phyloP scores from a whole-genome alignment of 2,329 filamentous ascomycete species.

The Thielaviopsis musarum region DNA sequence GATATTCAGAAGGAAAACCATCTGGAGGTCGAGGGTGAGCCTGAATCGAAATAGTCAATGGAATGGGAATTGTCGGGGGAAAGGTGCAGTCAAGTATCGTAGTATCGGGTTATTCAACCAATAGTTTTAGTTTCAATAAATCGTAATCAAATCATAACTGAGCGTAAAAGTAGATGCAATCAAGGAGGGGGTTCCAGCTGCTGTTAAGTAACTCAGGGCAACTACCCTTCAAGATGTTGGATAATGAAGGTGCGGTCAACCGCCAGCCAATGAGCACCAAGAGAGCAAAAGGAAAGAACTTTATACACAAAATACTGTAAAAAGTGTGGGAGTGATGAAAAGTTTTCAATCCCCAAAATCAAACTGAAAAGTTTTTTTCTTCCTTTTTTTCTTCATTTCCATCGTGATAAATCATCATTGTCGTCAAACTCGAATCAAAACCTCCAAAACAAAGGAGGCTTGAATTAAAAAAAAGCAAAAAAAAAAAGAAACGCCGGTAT shows the following conservation, averaged over 20 bases:
- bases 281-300: not conserved
- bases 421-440: not conserved
- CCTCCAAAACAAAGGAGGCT: not conserved
- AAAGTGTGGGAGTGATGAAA: not conserved
- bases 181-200: not conserved
- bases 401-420: not conserved
- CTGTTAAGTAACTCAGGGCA: not conserved
- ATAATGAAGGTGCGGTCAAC: not conserved
- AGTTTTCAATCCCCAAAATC: not conserved
- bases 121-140: not conserved
- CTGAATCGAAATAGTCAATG: not conserved
- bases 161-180: not conserved
- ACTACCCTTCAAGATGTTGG: not conserved
- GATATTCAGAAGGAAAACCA: slow-evolving; percentile 1
- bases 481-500: not conserved
- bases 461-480: not conserved
- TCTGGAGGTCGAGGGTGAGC: not conserved
- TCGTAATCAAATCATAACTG: not conserved
- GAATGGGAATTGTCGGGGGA: not conserved
- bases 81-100: slow-evolving; percentile 2
- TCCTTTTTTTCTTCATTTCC: not conserved
- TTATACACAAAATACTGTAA: not conserved
- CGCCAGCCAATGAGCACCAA: not conserved
- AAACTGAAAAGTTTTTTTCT: not conserved
- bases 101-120: not conserved